Conservation (phyloP, 2,329 filamentous ascomycete species). For the Stenocarpella maydis region DNA sequence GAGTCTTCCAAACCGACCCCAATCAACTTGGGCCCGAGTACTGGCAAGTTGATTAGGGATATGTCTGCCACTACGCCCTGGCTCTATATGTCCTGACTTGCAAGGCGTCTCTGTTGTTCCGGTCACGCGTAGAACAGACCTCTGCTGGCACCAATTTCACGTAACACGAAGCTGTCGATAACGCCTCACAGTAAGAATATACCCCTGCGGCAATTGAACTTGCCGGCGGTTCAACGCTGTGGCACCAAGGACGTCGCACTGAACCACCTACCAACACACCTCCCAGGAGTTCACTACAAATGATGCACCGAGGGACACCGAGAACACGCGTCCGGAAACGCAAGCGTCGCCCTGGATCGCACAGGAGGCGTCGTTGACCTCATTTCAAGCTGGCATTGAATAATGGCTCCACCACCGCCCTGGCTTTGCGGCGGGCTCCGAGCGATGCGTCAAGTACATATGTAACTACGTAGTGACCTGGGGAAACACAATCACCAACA, state of each 20-base stretch:
- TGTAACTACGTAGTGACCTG: no score
- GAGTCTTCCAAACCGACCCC: no score
- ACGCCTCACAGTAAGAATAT: not conserved
- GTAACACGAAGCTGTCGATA: not conserved
- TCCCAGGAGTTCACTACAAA: not conserved
- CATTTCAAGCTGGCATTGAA: no score
- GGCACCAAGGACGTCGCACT: not conserved
- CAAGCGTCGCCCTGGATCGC: not conserved
- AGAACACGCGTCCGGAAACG: conserved; percentile 1
- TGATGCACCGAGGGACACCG: not conserved
- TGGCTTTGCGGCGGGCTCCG: not conserved
- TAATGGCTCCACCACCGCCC: not conserved
- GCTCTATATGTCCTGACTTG: no score
- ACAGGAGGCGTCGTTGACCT: not conserved
- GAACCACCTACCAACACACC: not conserved
- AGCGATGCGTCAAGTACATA: not conserved
- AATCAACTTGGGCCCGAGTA: no score
- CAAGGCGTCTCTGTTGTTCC: not conserved
- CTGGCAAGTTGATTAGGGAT: no score
- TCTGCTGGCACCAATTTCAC: not conserved
- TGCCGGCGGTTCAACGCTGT: conserved; percentile 1
- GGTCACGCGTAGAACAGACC: no score
- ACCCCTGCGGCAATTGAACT: not conserved
- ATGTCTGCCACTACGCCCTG: no score
- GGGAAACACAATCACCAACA: not conserved